Percentiles rank a stretch among this genome's conserved stretches.
Conservation (phyloP, 2,329 filamentous ascomycete species). For the Triangularia verruculosa region DNA sequence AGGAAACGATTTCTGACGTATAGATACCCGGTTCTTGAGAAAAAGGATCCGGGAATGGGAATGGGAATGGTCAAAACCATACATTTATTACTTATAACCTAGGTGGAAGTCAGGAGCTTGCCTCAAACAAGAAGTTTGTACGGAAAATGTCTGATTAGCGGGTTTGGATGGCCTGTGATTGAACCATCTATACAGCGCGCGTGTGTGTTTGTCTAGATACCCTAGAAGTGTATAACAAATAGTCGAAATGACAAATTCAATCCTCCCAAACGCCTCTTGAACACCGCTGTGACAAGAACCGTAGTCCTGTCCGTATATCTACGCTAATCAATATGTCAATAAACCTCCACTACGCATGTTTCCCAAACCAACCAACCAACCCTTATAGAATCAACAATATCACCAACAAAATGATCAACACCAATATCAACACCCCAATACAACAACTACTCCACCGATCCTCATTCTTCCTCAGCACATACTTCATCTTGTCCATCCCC, state of each 20-base stretch:
- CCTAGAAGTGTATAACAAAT: conserved; percentile 9
- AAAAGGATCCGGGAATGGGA: background rate
- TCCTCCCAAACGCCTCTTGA: conserved; percentile 20
- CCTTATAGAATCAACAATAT: conserved; percentile 63
- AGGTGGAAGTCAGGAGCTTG: background rate
- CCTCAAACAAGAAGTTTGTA: background rate
- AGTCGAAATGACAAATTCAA: background rate
- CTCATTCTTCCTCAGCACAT: conserved; percentile 86
- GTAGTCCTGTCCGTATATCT: background rate
- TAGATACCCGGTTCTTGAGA: background rate
- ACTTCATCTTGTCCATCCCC: conserved; percentile 80
- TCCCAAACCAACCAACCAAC: conserved; percentile 3
- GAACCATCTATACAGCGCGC: conserved; percentile 9
- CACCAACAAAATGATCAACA: conserved; percentile 81
- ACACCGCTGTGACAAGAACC: background rate
- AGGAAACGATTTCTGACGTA: background rate
- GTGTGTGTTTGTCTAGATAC: background rate
- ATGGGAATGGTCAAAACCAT: background rate
- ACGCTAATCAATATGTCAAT: conserved; percentile 1
- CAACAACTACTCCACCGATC: conserved; percentile 86
- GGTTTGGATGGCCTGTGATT: background rate
- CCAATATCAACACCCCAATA: conserved; percentile 82
- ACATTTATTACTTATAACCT: background rate
- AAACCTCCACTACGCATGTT: background rate
- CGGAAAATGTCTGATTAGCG: background rate